A percentile compares a stretch with the other conserved stretches of the same genome.
Evolutionary conservation across 108 stramenopile species (phyloP).

Genomic region (Cyclotella baltica): DNA sequence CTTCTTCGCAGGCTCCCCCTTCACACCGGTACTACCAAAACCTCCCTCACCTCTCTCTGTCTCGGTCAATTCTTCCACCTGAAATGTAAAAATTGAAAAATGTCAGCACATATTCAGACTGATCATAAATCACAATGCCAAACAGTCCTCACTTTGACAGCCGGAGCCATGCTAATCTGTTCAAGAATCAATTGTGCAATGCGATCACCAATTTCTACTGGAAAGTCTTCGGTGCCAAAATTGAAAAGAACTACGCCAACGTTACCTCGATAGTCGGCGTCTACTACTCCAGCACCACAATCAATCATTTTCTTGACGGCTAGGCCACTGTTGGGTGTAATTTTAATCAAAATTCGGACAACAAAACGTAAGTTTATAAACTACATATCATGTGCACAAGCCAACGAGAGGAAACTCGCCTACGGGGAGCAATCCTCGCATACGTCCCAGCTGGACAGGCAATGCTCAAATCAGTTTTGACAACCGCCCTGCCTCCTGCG

Average conservation of each 20-base stretch:
- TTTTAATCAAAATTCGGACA: not conserved
- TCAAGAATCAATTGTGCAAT: conserved; percentile 99
- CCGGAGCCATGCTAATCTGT: conserved; percentile 84
- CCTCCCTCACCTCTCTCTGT: conserved; percentile 90
- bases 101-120: no score
- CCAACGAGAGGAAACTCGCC: conserved; percentile 19
- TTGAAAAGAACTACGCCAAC: conserved; percentile 99
- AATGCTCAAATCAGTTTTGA: conserved; percentile 94
- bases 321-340: conserved; percentile 64
- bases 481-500: conserved; percentile 86
- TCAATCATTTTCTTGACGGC: conserved; percentile 97
- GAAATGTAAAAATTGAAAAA: no score
- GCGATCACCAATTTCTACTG: conserved; percentile 91
- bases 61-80: conserved; percentile 87
- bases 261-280: conserved; percentile 97
- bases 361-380: not conserved
- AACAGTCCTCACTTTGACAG: no score
- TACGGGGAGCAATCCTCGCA: conserved; percentile 92
- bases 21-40: conserved; percentile 91
- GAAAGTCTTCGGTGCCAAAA: conserved; percentile 88
- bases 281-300: conserved; percentile 97
- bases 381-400: not conserved
- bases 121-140: no score
- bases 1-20: conserved; percentile 23
- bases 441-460: conserved; percentile 95